Conservation (phyloP, 139 green algal species). For the Axilococcus clingmanii region DNA sequence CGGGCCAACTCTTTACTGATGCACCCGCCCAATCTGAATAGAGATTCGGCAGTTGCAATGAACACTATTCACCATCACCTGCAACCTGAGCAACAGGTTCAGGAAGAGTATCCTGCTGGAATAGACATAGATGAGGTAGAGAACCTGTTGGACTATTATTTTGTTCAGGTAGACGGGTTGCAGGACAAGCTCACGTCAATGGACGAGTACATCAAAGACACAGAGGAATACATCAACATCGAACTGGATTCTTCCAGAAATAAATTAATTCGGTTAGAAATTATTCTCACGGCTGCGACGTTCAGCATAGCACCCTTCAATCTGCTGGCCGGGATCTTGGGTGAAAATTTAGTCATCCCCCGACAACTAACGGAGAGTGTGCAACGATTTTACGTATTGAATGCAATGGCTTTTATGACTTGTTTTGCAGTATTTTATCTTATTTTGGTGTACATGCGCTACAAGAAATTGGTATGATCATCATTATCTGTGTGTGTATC, state of each 20-base stretch:
- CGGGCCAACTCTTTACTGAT: neutral
- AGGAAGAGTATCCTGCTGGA: conserved; percentile 14
- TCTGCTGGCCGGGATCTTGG: conserved; percentile 60
- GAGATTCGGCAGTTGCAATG: no score
- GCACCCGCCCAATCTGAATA: neutral
- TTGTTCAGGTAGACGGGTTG: conserved; percentile 50
- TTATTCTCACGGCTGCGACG: conserved; percentile 53
- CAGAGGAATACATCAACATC: conserved; percentile 61
- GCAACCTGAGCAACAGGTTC: neutral
- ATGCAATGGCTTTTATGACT: conserved; percentile 19
- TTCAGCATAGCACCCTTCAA: conserved; percentile 55
- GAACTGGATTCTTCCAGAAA: conserved; percentile 45
- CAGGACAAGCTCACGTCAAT: conserved; percentile 60
- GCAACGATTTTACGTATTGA: conserved; percentile 36
- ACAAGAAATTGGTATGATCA: conserved; percentile 36
- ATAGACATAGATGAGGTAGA: conserved; percentile 37
- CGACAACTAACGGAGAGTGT: conserved; percentile 38
- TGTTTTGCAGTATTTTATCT: conserved; percentile 34
- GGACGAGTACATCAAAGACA: conserved; percentile 53
- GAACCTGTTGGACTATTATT: conserved; percentile 57
- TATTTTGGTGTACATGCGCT: conserved; percentile 42
- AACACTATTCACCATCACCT: no score
- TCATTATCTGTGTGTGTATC: neutral
- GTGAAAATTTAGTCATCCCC: conserved; percentile 78
- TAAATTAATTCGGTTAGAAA: conserved; percentile 54